Percentiles rank a stretch among this genome's conserved stretches.
Evolutionary conservation across 257 asterid genomes (phyloP).

Genomic region (Ophiorrhiza pumila): DNA sequence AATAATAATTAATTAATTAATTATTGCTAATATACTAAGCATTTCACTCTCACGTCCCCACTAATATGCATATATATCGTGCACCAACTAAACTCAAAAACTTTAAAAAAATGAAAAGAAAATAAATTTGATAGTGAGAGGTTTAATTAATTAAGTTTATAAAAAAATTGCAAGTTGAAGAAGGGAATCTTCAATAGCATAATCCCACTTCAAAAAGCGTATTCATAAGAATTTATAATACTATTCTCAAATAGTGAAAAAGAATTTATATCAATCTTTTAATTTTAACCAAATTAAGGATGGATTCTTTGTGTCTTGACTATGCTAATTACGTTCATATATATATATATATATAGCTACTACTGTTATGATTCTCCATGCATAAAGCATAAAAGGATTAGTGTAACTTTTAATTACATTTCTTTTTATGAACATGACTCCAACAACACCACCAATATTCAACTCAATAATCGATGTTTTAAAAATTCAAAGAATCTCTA

Average conservation of each 20-base stretch:
- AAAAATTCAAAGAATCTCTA: too few relatives aligned
- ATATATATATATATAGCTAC: too few relatives aligned
- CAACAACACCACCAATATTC: too few relatives aligned
- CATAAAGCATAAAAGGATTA: too few relatives aligned
- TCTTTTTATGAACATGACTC: too few relatives aligned
- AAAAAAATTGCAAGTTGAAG: not conserved
- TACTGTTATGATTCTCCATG: not conserved
- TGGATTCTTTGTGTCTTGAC: too few relatives aligned
- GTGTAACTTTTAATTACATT: too few relatives aligned
- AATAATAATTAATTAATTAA: too few relatives aligned
- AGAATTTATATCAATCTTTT: not conserved
- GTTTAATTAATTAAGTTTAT: not conserved
- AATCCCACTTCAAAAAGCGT: constrained; percentile 6
- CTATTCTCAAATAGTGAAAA: not conserved
- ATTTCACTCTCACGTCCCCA: constrained; percentile 18
- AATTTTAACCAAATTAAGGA: not conserved
- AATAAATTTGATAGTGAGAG: constrained; percentile 1
- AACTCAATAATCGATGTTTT: too few relatives aligned
- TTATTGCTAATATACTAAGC: not conserved
- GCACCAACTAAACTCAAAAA: not conserved
- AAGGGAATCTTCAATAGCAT: constrained; percentile 15
- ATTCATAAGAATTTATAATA: not conserved
- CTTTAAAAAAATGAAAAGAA: not conserved
- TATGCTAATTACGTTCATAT: not conserved
- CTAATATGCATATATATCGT: not conserved